These are phyloP conservation scores for Porcisia hertigi DNA, from an alignment of 208 protist genomes.

Conservation along the genomic window DNA sequence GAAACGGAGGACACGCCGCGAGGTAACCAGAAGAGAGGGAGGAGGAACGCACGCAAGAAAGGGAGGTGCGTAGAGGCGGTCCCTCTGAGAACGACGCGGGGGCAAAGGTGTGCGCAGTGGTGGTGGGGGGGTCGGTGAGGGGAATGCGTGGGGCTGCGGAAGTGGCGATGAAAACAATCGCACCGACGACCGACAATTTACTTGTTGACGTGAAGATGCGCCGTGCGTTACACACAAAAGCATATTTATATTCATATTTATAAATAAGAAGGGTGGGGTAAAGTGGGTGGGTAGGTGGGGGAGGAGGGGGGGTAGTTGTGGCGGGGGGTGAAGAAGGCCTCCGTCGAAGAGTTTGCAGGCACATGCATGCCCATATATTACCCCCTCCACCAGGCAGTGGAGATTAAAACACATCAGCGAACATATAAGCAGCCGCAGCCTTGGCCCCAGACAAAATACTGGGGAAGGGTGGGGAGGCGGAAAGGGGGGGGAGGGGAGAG, in stretches of 20 bases:
- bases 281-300: too few relatives aligned
- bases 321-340: background rate
- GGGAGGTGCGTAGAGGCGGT: background rate
- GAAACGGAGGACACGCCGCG: too few relatives aligned
- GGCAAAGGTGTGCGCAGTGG: background rate
- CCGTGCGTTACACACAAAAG: background rate
- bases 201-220: background rate
- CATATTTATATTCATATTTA: too few relatives aligned
- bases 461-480: too few relatives aligned
- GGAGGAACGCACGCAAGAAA: background rate
- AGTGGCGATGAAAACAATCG: conserved; percentile 1
- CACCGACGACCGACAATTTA: background rate
- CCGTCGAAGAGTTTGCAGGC: background rate
- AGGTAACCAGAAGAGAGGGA: background rate
- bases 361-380: background rate
- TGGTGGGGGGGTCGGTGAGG: background rate
- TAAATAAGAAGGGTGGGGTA: background rate
- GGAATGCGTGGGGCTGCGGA: background rate
- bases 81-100: background rate
- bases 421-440: background rate
- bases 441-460: background rate
- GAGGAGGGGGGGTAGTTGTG: background rate
- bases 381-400: background rate
- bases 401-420: background rate
- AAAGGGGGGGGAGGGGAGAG: background rate